Base-by-base conservation (phyloP, 257 asterid genomes). In the Solanum clarkiae region DNA sequence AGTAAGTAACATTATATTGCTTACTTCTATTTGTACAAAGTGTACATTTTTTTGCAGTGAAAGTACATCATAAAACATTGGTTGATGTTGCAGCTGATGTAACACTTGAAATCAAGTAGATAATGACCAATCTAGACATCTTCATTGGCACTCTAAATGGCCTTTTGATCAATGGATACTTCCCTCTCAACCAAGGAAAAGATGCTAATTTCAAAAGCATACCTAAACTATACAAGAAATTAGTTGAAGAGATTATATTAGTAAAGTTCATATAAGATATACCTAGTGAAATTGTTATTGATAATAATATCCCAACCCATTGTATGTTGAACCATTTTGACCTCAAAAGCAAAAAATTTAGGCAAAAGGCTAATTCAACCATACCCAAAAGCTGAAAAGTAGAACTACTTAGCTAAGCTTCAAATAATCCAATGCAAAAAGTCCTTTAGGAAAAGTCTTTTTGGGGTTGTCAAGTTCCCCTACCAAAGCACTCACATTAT, bases 161-260 rank as follows among this genome's bases (percentile, higher is more conserved):
- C 87, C 98, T 89, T 36, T 91, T 90, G 85, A 88, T 74, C 86
- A 40, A 18, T 4, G 97, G 92, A 77, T 72, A 82, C 88, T 92
- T 94, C 88, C 87, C 77, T 83, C 98, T 90, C 84, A 94, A 62
- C 92, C 94, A 94, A 13, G 93, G 22, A 89, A 93, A 94, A 5
- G 97, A 89, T 4, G 94, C 89, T 62, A 94, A 92, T 89, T 93
- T 97, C 81, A 94, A 84, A 59, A 94, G 72, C 97, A 94, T 93
- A 56, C 97, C 97, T 88, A 93, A 45, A 59, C 97, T 87, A 44
- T 94, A 94, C 85, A 94, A 72, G 86, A 94, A 92, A 86, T 94
- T 94, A 3, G 94, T 97, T 0, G 89, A 90, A 0, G 97, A 80
- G 5, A 94, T 92, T 0, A 92, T 90, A 80, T 92, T 92, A 1